Evolutionary conservation across 192 early-diverging fungal genomes (phyloP).

Genomic region (Linnemannia exigua): DNA sequence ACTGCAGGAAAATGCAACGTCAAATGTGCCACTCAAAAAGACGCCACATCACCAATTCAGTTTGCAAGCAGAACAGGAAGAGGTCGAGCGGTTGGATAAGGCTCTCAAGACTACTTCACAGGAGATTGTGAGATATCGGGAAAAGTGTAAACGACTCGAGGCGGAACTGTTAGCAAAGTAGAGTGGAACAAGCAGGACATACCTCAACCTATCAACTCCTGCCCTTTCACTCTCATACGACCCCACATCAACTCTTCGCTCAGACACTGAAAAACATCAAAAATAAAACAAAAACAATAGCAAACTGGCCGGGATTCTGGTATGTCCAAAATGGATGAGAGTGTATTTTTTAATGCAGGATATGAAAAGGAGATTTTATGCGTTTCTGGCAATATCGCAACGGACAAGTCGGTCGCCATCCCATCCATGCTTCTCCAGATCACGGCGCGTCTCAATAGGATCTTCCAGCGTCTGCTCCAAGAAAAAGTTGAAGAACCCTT

Average conservation of each 20-base stretch:
- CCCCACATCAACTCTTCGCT: too few relatives aligned
- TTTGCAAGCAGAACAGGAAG: conserved; percentile 78
- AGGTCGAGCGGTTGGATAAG: conserved; percentile 72
- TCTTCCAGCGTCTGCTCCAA: conserved; percentile 70
- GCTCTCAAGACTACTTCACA: conserved; percentile 53
- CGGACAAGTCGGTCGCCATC: conserved; percentile 59
- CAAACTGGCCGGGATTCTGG: too few relatives aligned
- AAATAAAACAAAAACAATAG: not conserved
- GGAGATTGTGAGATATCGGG: conserved; percentile 40
- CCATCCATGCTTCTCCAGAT: conserved; percentile 66
- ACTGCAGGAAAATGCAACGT: conserved; percentile 64
- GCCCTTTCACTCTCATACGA: too few relatives aligned
- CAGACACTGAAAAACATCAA: not conserved
- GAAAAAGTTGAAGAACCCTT: conserved; percentile 69
- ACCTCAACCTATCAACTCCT: not conserved
- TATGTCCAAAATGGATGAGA: too few relatives aligned
- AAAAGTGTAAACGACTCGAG: conserved; percentile 41
- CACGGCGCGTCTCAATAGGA: conserved; percentile 67
- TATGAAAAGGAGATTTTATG: conserved; percentile 6
- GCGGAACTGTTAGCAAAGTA: conserved; percentile 32
- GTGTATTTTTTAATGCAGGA: not conserved
- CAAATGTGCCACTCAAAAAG: conserved; percentile 62
- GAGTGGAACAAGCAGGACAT: not conserved
- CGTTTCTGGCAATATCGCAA: conserved; percentile 45
- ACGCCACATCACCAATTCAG: conserved; percentile 64